Evolutionary conservation across 1,284 basidiomycete genomes (phyloP), one percentile per base, ranked within the genome.

Genomic region (Tilletiopsis washingtonensis): DNA sequence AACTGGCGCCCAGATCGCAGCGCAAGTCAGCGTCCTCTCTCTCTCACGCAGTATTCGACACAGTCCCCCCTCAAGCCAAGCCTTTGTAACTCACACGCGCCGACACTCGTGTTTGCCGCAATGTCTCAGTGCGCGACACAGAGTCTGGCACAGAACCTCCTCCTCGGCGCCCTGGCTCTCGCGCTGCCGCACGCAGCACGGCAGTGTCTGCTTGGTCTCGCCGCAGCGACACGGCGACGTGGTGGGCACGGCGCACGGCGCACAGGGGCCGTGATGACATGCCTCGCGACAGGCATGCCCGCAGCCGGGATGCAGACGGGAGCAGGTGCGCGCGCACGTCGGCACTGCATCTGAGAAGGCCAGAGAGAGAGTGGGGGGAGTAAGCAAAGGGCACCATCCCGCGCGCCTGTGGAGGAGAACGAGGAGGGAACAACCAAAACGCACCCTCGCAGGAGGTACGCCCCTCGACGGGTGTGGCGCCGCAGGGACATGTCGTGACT

Each of bases 221-320:
- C 69, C 69, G 41, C 70, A 73, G 17, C 70, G 65, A 42, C 70
- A 73, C 6, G 69, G 69, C n/a, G 62, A 62, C 45, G 59, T 51
- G 14, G 67, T 59, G 3, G 53, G 51, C 15, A 57, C 58, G 11
- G 42, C 39, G 40, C 70, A 73, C 12, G 67, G 66, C 19, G 70
- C 66, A 43, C 70, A 73, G 2, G 50, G 39, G 4, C 68, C 69
- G 5, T 54, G 42, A 40, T 72, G 70, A 39, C 70, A 73, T 5
- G 40, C n/a, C 6, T 49, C 25, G 1, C 52, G 49, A 43, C 67
- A 70, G 5, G 51, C 44, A 39, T 73, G 70, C 29, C 63, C 69
- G 44, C 70, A 73, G n/a, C n/a, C n/a, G 1, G 43, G 20, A 2
- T 55, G 60, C 19, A 45, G 36, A 32, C 60, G 61, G 4, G 51